A percentile compares a stretch with the other conserved stretches of the same genome.
These are phyloP conservation scores for Conticribra guillardii DNA, from an alignment of 108 stramenopile genomes.

Conservation along the genomic window DNA sequence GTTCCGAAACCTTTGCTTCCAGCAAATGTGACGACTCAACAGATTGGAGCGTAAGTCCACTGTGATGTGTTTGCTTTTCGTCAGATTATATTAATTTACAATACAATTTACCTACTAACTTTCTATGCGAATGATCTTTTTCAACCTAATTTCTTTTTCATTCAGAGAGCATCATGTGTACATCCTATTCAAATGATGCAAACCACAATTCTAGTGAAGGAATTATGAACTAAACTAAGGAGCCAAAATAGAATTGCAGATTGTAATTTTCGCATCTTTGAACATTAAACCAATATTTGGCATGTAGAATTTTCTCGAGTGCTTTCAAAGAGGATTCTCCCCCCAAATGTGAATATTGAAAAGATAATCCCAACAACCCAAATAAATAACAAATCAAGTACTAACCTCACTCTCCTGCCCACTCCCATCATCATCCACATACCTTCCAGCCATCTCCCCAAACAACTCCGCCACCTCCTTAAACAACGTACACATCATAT, in stretches of 20 bases:
- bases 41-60: slow-evolving; percentile 31
- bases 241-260: not conserved
- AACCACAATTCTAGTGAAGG: not conserved
- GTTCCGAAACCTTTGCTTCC: slow-evolving; percentile 37
- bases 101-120: too few relatives aligned
- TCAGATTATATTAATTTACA: too few relatives aligned
- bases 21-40: not conserved
- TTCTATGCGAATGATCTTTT: too few relatives aligned
- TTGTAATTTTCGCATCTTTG: not conserved
- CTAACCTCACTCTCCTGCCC: slow-evolving; percentile 45
- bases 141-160: not conserved
- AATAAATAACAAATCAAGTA: not conserved
- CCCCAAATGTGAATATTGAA: too few relatives aligned
- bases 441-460: slow-evolving; percentile 47
- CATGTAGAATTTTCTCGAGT: too few relatives aligned
- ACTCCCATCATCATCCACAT: slow-evolving; percentile 35
- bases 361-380: too few relatives aligned
- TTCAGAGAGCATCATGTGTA: slow-evolving; percentile 31
- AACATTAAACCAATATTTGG: too few relatives aligned
- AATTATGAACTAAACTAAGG: not conserved
- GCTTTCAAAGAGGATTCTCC: too few relatives aligned
- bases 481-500: slow-evolving; percentile 56
- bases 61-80: too few relatives aligned
- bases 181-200: slow-evolving; percentile 23
- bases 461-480: slow-evolving; percentile 55